phyloP scores from a whole-genome alignment of 495 filamentous ascomycete species.

The Neurospora pannonica region DNA sequence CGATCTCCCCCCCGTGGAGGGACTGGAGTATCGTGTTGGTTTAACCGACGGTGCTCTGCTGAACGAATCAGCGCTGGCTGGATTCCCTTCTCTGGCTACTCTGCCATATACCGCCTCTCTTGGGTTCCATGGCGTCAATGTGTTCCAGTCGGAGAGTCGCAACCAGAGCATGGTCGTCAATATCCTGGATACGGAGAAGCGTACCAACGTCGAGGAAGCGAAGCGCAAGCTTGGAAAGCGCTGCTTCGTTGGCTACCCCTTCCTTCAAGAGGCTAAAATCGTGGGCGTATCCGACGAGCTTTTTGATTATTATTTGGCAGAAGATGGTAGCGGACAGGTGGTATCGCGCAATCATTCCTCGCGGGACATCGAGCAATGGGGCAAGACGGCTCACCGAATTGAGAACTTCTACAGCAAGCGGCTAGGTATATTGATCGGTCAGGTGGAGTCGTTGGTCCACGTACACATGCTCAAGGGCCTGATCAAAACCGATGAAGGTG shows the following conservation, averaged over 20 bases:
- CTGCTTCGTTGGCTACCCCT: slow-evolving; percentile 91
- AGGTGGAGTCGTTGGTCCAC: slow-evolving; percentile 80
- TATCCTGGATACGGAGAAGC: slow-evolving; percentile 60
- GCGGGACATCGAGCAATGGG: slow-evolving; percentile 73
- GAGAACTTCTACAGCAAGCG: slow-evolving; percentile 83
- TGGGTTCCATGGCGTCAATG: slow-evolving; percentile 83
- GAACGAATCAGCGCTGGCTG: slow-evolving; percentile 71
- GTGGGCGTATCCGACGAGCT: slow-evolving; percentile 84
- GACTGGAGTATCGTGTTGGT: slow-evolving; percentile 75
- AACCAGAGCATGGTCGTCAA: slow-evolving; percentile 96
- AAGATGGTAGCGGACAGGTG: slow-evolving; percentile 50
- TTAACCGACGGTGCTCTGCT: slow-evolving; percentile 81
- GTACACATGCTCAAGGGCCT: slow-evolving; percentile 90
- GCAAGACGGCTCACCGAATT: slow-evolving; percentile 72
- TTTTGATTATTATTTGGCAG: slow-evolving; percentile 67
- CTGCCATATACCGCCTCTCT: slow-evolving; percentile 70
- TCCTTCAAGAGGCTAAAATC: slow-evolving; percentile 88
- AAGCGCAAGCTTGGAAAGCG: slow-evolving; percentile 72
- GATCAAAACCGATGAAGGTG: slow-evolving; percentile 80
- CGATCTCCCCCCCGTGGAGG: slow-evolving; percentile 86
- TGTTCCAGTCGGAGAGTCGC: slow-evolving; percentile 95
- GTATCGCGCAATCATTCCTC: slow-evolving; percentile 60
- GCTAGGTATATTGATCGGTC: slow-evolving; percentile 76
- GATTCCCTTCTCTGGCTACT: slow-evolving; percentile 82
- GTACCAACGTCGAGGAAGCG: slow-evolving; percentile 60